Evolutionary conservation across 345 rosid genomes (phyloP).

Genomic region (Reutealis trisperma): DNA sequence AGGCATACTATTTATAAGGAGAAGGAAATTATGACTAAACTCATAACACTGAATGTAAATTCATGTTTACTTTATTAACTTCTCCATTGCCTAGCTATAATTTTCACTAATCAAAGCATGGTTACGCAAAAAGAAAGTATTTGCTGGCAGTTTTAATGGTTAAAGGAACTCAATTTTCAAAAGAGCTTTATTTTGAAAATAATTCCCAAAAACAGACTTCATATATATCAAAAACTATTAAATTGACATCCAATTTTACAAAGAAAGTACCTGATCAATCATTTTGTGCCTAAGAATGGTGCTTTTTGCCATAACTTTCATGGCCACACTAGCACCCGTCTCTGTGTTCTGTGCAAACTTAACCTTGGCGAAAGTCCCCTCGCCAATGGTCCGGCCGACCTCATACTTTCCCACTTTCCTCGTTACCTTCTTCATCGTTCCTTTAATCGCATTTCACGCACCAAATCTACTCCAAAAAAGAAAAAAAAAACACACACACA

Average conservation of each 20-base stretch:
- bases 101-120: background rate
- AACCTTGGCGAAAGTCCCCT: constrained; percentile 96
- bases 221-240: background rate
- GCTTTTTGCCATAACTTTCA: constrained; percentile 77
- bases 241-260: background rate
- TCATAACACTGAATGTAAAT: background rate
- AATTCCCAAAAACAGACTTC: too few relatives aligned
- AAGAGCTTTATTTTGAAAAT: too few relatives aligned
- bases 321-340: constrained; percentile 77
- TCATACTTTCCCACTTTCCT: constrained; percentile 79
- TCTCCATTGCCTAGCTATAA: background rate
- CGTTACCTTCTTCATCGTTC: constrained; percentile 41
- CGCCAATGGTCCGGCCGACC: constrained; percentile 83
- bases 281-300: constrained; percentile 78
- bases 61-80: too few relatives aligned
- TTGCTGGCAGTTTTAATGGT: too few relatives aligned
- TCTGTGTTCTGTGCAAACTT: constrained; percentile 75
- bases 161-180: too few relatives aligned
- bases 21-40: background rate
- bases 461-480: background rate
- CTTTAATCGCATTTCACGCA: constrained; percentile 23
- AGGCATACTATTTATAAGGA: background rate
- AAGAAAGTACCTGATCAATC: constrained; percentile 77
- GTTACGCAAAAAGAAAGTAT: background rate
- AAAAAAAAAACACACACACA: too few relatives aligned